Evolutionary conservation across 179 eudicot species (phyloP).

Genomic region (Beta macrorhiza): DNA sequence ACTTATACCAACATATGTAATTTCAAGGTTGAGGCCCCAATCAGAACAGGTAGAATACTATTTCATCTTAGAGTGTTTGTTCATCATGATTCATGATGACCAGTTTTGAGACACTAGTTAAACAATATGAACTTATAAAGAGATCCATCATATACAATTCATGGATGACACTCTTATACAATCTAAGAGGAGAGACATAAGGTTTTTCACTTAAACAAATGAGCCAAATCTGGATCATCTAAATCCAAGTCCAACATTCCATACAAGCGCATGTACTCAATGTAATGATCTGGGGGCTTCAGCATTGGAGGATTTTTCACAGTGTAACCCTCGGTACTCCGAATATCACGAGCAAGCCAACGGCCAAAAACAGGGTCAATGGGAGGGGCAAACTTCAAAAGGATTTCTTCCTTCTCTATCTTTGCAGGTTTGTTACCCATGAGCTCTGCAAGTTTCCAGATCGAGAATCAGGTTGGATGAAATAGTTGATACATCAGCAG

Average conservation of each 20-base stretch:
- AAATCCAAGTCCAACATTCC: slow-evolving; percentile 82
- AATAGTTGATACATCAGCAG: neutral
- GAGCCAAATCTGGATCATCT: slow-evolving; percentile 81
- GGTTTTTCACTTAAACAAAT: slow-evolving; percentile 48
- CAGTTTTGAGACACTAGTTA: neutral
- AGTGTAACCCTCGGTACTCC: slow-evolving; percentile 55
- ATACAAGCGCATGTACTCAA: slow-evolving; percentile 71
- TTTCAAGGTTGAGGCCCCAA: neutral
- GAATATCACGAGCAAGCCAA: slow-evolving; percentile 78
- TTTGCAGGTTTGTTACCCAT: slow-evolving; percentile 86
- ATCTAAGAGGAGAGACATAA: neutral
- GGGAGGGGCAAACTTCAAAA: slow-evolving; percentile 61
- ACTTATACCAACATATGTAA: too few relatives aligned
- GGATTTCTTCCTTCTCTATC: slow-evolving; percentile 46
- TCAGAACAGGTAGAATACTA: neutral
- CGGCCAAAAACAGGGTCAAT: slow-evolving; percentile 59
- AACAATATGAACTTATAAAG: neutral
- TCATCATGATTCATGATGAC: neutral
- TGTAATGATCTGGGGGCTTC: slow-evolving; percentile 73
- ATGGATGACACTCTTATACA: neutral
- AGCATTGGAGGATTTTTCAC: slow-evolving; percentile 50
- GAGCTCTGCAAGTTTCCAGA: slow-evolving; percentile 28
- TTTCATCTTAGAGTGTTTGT: neutral
- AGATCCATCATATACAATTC: neutral
- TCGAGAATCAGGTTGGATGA: slow-evolving; percentile 4